Evolutionary conservation across 352 stramenopile genomes (phyloP).

Genomic region (Pythium plurisporium): DNA sequence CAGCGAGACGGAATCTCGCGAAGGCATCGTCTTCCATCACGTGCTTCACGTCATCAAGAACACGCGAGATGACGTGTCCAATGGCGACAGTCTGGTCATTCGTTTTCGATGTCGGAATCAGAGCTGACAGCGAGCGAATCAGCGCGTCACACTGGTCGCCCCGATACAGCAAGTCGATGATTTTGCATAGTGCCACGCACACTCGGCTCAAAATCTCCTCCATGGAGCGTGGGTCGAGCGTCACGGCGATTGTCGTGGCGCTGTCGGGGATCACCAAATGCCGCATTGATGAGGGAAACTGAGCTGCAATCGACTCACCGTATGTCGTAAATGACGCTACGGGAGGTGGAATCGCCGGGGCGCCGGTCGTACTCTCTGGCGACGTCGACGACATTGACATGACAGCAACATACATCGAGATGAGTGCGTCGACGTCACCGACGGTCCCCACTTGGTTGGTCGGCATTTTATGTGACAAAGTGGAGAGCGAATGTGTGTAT

Average conservation of each 20-base stretch:
- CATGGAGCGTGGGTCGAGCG: constrained; percentile 2
- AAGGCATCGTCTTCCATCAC: constrained; percentile 13
- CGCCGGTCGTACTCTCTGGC: neutral
- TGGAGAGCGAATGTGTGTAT: neutral
- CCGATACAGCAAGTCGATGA: neutral
- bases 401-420: neutral
- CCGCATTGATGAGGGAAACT: constrained; percentile 20
- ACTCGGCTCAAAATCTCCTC: constrained; percentile 14
- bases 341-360: neutral
- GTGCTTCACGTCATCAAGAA: constrained; percentile 8
- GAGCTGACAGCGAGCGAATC: neutral
- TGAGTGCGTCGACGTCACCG: neutral
- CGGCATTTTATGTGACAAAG: neutral
- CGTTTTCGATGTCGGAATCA: neutral
- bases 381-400: neutral
- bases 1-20: constrained; percentile 38
- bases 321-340: constrained; percentile 17
- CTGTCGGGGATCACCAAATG: constrained; percentile 14
- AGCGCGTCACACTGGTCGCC: neutral
- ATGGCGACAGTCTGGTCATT: neutral
- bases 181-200: constrained; percentile 6
- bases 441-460: neutral
- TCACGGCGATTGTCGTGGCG: constrained; percentile 3
- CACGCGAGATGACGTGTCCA: neutral
- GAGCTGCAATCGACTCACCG: constrained; percentile 9